These are phyloP conservation scores for Fusarium xylarioides DNA, from an alignment of 2,329 filamentous ascomycete genomes.

Conservation along the genomic window DNA sequence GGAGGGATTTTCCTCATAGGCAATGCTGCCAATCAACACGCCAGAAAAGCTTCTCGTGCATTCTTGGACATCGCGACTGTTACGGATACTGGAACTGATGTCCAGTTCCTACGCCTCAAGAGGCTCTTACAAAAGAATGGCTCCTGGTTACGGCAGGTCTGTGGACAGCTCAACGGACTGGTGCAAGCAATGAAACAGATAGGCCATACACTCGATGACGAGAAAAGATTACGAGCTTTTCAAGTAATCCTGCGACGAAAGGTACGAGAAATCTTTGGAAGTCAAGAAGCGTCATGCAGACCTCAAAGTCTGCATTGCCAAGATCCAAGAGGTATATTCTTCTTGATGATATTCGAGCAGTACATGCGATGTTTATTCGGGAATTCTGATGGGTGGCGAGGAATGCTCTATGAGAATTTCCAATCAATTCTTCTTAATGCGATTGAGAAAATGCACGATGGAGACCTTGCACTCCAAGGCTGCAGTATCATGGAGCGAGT, in stretches of 20 bases:
- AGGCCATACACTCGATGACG: neutral
- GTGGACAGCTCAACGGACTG: neutral
- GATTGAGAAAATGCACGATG: neutral
- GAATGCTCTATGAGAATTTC: neutral
- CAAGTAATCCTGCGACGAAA: neutral
- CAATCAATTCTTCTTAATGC: neutral
- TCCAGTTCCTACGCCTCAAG: neutral
- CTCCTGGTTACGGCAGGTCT: neutral
- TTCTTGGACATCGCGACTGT: neutral
- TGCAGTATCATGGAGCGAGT: neutral
- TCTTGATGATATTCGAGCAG: neutral
- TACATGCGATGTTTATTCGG: accelerated
- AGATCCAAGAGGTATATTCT: neutral
- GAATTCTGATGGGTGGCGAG: accelerated
- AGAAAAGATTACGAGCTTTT: neutral
- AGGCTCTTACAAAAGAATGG: neutral
- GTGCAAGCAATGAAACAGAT: neutral
- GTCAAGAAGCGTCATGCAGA: neutral
- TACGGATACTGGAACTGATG: neutral
- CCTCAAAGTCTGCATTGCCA: neutral
- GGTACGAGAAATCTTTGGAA: neutral
- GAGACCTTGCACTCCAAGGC: accelerated
- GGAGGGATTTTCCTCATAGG: neutral
- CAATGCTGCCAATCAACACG: accelerated
- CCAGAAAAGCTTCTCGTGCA: neutral